These are phyloP conservation scores for Iodosphaeria phyllophila DNA, from an alignment of 2,329 filamentous ascomycete species.

Conservation along the genomic window DNA sequence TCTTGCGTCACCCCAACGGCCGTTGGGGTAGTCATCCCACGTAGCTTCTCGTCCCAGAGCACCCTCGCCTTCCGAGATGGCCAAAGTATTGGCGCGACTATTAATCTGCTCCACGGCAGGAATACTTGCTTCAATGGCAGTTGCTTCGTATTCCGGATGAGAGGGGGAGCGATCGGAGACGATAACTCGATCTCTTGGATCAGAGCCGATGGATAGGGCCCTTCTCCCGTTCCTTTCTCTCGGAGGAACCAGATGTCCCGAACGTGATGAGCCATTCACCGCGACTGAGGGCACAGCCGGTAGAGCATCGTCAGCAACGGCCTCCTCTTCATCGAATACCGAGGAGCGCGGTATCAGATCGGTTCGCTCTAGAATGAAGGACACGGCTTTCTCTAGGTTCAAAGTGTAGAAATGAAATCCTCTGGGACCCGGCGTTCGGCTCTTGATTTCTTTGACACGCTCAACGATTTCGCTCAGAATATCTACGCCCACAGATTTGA, in stretches of 20 bases:
- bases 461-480: conserved; percentile 73
- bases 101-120: conserved; percentile 57
- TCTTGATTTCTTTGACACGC: conserved; percentile 49
- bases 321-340: conserved; percentile 29
- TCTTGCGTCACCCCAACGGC: conserved; percentile 81
- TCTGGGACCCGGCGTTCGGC: conserved; percentile 36
- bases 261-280: conserved; percentile 34
- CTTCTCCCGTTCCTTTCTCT: too few species aligned
- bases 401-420: conserved; percentile 97
- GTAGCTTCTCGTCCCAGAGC: conserved; percentile 82
- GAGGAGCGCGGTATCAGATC: conserved; percentile 51
- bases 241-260: too few species aligned
- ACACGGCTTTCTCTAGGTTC: conserved; percentile 89
- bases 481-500: conserved; percentile 64
- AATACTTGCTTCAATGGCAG: conserved; percentile 60
- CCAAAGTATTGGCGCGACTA: conserved; percentile 65
- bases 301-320: conserved; percentile 27
- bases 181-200: conserved; percentile 76
- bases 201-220: conserved; percentile 64
- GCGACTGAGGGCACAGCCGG: conserved; percentile 24
- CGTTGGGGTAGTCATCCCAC: conserved; percentile 97
- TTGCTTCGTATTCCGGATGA: conserved; percentile 49
- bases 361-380: conserved; percentile 75
- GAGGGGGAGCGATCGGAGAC: conserved; percentile 44
- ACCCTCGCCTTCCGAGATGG: conserved; percentile 87